Conservation (phyloP, 2,329 filamentous ascomycete genomes). For the Alternaria infectoria region DNA sequence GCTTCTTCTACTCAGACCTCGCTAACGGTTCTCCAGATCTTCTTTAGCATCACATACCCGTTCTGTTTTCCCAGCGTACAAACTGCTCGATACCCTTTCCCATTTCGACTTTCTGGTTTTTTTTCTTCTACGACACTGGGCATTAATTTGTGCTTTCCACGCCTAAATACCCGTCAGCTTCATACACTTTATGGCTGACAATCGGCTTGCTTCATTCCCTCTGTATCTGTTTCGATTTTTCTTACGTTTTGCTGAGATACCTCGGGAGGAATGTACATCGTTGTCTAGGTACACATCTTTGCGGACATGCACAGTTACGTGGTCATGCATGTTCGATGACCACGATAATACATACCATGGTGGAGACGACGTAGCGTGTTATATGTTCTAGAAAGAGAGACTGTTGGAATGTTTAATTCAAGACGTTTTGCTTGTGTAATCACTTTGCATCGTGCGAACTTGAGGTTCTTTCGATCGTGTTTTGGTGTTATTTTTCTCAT, state of each 20-base stretch:
- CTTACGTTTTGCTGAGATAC: slow-evolving; percentile 10
- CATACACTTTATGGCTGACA: slow-evolving; percentile 1
- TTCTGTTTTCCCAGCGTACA: slow-evolving; percentile 28
- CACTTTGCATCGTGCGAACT: not conserved
- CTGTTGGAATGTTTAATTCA: slow-evolving; percentile 2
- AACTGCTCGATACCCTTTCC: slow-evolving; percentile 43
- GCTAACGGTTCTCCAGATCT: slow-evolving; percentile 11
- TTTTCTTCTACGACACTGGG: slow-evolving; percentile 5
- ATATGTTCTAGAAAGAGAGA: not conserved
- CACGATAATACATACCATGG: slow-evolving; percentile 2
- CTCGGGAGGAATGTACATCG: slow-evolving; percentile 17
- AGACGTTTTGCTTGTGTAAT: not conserved
- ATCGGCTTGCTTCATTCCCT: slow-evolving; percentile 9
- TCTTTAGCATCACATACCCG: slow-evolving; percentile 17
- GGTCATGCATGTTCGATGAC: not conserved
- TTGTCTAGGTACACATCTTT: slow-evolving; percentile 10
- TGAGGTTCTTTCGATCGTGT: not conserved
- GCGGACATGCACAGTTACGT: not conserved
- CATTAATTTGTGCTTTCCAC: slow-evolving; percentile 9
- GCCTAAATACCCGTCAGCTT: slow-evolving; percentile 34
- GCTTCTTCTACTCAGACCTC: no score
- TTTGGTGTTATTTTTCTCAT: not conserved
- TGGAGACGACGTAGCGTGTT: slow-evolving; percentile 4
- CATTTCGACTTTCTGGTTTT: slow-evolving; percentile 26
- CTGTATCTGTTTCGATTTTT: not conserved